phyloP scores from a whole-genome alignment of 768 basidiomycete species.

The Xerocomus brunneocitrinus region DNA sequence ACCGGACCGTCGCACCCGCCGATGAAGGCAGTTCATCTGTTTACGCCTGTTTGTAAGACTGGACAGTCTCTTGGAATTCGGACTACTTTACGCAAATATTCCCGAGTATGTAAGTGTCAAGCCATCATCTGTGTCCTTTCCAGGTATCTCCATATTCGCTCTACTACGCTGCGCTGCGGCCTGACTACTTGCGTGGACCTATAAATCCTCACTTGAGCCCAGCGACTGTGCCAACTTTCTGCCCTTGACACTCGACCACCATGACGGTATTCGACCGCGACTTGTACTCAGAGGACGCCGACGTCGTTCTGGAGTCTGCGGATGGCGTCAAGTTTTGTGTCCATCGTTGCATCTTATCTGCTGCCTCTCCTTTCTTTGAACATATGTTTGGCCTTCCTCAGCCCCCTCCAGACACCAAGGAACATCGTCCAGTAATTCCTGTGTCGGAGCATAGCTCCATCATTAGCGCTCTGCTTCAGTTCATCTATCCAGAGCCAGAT shows the following conservation, averaged over 20 bases:
- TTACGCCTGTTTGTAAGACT: conserved; percentile 22
- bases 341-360: conserved; percentile 57
- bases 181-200: conserved; percentile 4
- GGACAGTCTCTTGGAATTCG: conserved; percentile 10
- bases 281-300: conserved; percentile 47
- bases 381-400: conserved; percentile 69
- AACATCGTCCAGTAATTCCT: conserved; percentile 43
- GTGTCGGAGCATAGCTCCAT: conserved; percentile 46
- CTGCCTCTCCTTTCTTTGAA: conserved; percentile 63
- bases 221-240: background rate
- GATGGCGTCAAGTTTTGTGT: conserved; percentile 49
- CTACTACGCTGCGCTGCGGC: background rate
- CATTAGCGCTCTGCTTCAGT: conserved; percentile 49
- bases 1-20: conserved; percentile 28
- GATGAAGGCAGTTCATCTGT: conserved; percentile 10
- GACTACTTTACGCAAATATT: conserved; percentile 3
- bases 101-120: conserved; percentile 21
- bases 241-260: conserved; percentile 1
- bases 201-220: conserved; percentile 15
- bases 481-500: conserved; percentile 59
- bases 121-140: background rate
- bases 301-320: conserved; percentile 47
- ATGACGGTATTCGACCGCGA: conserved; percentile 31
- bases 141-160: background rate
- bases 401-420: conserved; percentile 25